Percentiles rank a stretch among this genome's conserved stretches.
phyloP scores from a whole-genome alignment of 352 stramenopile species.

The Halophytophthora polymorphica region DNA sequence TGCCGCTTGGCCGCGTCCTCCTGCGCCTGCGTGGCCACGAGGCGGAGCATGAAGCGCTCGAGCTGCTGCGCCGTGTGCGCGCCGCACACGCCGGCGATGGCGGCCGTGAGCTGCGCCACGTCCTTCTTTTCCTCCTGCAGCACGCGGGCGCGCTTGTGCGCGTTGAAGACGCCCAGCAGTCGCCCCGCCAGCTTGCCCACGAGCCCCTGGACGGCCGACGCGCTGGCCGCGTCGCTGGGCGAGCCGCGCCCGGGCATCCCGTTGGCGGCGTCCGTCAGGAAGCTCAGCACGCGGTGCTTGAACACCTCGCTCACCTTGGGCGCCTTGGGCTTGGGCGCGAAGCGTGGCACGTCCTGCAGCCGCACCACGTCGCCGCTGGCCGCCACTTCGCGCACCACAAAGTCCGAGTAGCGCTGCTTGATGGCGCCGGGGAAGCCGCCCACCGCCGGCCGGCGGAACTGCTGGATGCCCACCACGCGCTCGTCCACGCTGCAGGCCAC shows the following conservation, averaged over 20 bases:
- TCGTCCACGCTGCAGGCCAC: conserved; percentile 75
- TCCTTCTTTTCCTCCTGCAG: conserved; percentile 35
- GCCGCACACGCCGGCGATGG: conserved; percentile 47
- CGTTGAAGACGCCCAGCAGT: conserved; percentile 64
- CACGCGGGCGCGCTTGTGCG: conserved; percentile 42
- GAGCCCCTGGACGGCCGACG: conserved; percentile 36
- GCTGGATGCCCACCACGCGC: conserved; percentile 63
- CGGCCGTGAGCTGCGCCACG: conserved; percentile 39
- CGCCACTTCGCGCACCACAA: conserved; percentile 87
- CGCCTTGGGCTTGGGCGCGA: conserved; percentile 35
- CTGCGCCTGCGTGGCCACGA: conserved; percentile 34
- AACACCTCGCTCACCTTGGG: conserved; percentile 77
- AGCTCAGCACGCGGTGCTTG: conserved; percentile 66
- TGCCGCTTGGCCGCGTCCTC: conserved; percentile 22
- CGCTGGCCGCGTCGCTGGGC: neutral
- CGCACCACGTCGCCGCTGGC: conserved; percentile 47
- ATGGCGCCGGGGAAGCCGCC: conserved; percentile 80
- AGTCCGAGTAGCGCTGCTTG: conserved; percentile 92
- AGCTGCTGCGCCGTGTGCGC: conserved; percentile 36
- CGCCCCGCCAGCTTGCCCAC: conserved; percentile 57
- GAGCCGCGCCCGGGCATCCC: conserved; percentile 3
- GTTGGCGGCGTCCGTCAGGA: conserved; percentile 47
- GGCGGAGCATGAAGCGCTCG: conserved; percentile 36
- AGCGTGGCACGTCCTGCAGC: conserved; percentile 65
- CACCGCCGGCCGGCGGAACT: conserved; percentile 59